A percentile compares a stretch with the other conserved stretches of the same genome.
These are phyloP conservation scores for Glycine latifolia DNA, from an alignment of 306 rosid species.

Conservation along the genomic window DNA sequence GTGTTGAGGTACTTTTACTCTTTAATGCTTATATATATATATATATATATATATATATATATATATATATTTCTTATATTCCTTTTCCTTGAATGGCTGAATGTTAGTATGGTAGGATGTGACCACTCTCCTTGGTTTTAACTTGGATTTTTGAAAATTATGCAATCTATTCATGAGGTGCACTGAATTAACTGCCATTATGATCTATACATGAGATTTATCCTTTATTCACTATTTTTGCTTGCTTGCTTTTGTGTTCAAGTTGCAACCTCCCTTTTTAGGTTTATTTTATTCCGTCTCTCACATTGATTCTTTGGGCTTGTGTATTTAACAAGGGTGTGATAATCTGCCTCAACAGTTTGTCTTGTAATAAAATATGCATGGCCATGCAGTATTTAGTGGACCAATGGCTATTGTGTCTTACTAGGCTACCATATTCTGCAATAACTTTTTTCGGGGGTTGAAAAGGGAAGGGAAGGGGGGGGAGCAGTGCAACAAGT, in stretches of 20 bases:
- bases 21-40: slow-evolving; percentile 18
- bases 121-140: slow-evolving; percentile 6
- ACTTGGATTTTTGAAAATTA: slow-evolving; percentile 40
- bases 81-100: slow-evolving; percentile 25
- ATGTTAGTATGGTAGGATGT: background rate
- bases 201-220: slow-evolving; percentile 30
- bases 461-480: too few species aligned
- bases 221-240: background rate
- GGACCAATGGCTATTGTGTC: slow-evolving; percentile 24
- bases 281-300: too few species aligned
- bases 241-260: too few species aligned
- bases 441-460: slow-evolving; percentile 27
- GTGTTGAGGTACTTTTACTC: slow-evolving; percentile 76
- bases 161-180: slow-evolving; percentile 32
- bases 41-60: slow-evolving; percentile 28
- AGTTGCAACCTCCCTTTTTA: too few species aligned
- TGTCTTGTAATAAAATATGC: slow-evolving; percentile 25
- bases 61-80: slow-evolving; percentile 22
- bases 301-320: background rate
- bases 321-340: background rate
- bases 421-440: slow-evolving; percentile 4
- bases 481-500: too few species aligned
- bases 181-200: background rate
- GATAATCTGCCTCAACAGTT: slow-evolving; percentile 1
- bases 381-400: slow-evolving; percentile 15